phyloP scores from a whole-genome alignment of 2,329 filamentous ascomycete species.

The Aureobasidium vineae region DNA sequence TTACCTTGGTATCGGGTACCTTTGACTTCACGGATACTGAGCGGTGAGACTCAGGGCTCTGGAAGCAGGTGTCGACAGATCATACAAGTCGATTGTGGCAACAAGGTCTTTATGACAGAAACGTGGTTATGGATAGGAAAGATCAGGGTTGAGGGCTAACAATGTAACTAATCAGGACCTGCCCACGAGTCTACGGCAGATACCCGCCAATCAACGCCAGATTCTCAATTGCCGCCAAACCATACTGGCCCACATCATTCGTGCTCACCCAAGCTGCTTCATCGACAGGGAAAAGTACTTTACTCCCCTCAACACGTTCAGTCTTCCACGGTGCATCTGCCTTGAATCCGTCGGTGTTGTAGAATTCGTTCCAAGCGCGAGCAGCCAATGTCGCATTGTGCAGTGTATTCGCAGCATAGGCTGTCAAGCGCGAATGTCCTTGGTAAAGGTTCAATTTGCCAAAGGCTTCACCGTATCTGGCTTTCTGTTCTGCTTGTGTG shows the following conservation, averaged over 20 bases:
- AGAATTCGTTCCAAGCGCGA: neutral
- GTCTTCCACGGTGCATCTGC: neutral
- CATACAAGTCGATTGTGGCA: no score
- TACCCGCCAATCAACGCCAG: neutral
- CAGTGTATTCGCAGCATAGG: neutral
- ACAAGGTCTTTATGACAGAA: no score
- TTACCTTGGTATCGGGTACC: no score
- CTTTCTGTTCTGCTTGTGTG: neutral
- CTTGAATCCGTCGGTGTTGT: neutral
- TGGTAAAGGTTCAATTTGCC: neutral
- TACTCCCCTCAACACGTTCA: neutral
- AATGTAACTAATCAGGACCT: neutral
- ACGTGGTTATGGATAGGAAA: no score
- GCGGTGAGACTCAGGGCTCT: no score
- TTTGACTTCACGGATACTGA: no score
- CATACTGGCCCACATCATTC: neutral
- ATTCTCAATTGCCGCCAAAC: neutral
- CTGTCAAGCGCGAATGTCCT: constrained; percentile 2
- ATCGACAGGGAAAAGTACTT: neutral
- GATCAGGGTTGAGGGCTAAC: no score
- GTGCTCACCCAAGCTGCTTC: neutral
- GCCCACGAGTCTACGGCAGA: neutral
- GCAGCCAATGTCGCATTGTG: neutral
- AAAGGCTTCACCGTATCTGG: neutral
- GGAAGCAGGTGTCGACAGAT: no score